Evolutionary conservation across 1,139 yeast species (phyloP).

Genomic region (Sugiyamaella pinicola): DNA sequence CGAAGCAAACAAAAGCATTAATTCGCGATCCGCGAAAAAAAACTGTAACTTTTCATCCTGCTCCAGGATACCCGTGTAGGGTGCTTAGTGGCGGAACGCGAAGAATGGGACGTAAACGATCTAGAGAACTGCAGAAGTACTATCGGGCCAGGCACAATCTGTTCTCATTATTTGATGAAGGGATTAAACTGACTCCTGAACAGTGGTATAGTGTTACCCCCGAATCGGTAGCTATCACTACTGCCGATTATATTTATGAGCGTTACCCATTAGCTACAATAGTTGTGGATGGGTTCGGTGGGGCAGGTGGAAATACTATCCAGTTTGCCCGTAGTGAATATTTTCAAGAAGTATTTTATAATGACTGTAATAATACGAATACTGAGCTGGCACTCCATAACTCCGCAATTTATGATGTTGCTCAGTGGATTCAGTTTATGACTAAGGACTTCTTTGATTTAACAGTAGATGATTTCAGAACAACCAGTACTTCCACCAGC

Average conservation of each 20-base stretch:
- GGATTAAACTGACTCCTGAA: slow-evolving; percentile 71
- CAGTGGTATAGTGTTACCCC: slow-evolving; percentile 95
- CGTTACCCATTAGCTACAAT: slow-evolving; percentile 52
- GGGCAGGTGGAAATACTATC: slow-evolving; percentile 93
- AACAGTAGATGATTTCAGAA: slow-evolving; percentile 1
- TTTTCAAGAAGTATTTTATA: slow-evolving; percentile 53
- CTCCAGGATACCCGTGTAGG: neutral
- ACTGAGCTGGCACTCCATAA: slow-evolving; percentile 70
- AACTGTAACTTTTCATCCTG: neutral
- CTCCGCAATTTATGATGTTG: slow-evolving; percentile 68
- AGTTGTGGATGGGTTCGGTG: slow-evolving; percentile 77
- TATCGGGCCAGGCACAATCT: slow-evolving; percentile 62
- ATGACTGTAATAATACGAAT: slow-evolving; percentile 66
- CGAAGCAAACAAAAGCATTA: too few relatives aligned
- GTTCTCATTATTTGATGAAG: slow-evolving; percentile 66
- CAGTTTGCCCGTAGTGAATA: slow-evolving; percentile 55
- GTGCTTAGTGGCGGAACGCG: neutral
- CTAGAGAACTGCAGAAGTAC: slow-evolving; percentile 45
- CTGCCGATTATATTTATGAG: slow-evolving; percentile 59
- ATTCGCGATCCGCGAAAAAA: too few relatives aligned
- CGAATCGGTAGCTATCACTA: slow-evolving; percentile 61
- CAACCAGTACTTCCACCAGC: too few relatives aligned
- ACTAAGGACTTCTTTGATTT: slow-evolving; percentile 32
- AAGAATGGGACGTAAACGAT: slow-evolving; percentile 14
- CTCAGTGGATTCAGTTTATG: slow-evolving; percentile 36